Evolutionary conservation across 257 asterid genomes (phyloP).

Genomic region (Thymus quinquecostatus): DNA sequence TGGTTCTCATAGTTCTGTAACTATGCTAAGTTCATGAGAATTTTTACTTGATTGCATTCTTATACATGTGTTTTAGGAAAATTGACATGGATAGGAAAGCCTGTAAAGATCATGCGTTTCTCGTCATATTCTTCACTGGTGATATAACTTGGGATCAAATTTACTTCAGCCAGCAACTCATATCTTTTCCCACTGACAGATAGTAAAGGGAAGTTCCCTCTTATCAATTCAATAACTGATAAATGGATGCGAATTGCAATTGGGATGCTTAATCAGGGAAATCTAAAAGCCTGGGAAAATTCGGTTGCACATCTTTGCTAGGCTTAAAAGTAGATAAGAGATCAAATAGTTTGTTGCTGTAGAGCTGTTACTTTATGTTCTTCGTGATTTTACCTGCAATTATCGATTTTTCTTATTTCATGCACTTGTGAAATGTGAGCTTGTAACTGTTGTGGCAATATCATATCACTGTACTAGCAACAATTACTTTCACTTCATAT

Average conservation of each 20-base stretch:
- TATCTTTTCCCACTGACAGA: neutral
- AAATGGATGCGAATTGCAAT: neutral
- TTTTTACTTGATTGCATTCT: slow-evolving; percentile 13
- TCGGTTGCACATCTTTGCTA: slow-evolving; percentile 7
- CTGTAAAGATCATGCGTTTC: slow-evolving; percentile 1
- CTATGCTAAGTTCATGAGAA: neutral
- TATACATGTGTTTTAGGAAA: neutral
- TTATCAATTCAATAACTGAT: neutral
- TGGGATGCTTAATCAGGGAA: neutral
- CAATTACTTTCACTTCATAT: neutral
- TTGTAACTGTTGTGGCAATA: neutral
- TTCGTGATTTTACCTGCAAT: neutral
- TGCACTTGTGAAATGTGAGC: neutral
- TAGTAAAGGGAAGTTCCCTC: neutral
- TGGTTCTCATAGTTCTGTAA: neutral
- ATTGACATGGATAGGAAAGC: slow-evolving; percentile 3
- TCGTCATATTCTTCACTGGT: slow-evolving; percentile 10
- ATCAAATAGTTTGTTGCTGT: slow-evolving; percentile 1
- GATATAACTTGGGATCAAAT: slow-evolving; percentile 22
- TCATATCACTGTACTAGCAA: neutral
- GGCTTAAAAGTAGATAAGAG: slow-evolving; percentile 7
- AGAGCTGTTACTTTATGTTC: neutral
- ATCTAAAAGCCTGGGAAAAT: neutral
- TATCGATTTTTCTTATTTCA: neutral
- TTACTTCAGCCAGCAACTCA: slow-evolving; percentile 2